Base-by-base conservation (phyloP, 768 basidiomycete species). In the Leccinum fibrillosum region DNA sequence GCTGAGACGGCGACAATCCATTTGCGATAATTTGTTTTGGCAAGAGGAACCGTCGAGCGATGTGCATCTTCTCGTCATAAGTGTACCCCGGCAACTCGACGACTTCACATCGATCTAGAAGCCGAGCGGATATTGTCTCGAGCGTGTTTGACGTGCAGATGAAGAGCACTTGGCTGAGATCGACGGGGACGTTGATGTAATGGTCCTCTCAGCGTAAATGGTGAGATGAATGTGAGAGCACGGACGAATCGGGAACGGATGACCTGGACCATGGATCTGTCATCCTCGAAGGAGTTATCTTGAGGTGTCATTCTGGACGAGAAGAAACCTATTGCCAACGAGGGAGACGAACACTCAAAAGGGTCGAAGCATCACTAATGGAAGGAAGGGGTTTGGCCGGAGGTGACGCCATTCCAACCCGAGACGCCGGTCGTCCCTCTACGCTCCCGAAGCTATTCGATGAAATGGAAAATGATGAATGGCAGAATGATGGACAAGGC, bases 91-190 rank as follows among this genome's bases (percentile, higher is more conserved):
- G 86, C 2, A 95, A 74, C 45, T 92, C 86, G 35, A 96, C 86
- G 48, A 93, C 78, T 66, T 98, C 94, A 66, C 93, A 94, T 42
- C 94, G 85, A 72, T 97, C 94, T 9, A 94, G 74, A 2, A 98
- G 78, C 0, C 94, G 93, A 0, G 87, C 84, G 5, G 91, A 87
- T 60, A 97, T 96, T 0, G 92, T 93, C 39, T 94, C 92, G 11
- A 95, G 82, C 0, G 87, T 82, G 69, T 97, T 97, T 34, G 94
- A 90, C 0, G 95, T 96, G 64, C 93, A 95, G 61, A 97, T 90
- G 73, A 97, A 96, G 21, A 96, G 78, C 13, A 95, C 86, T 67
- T 91, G 92, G 55, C 88, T 89, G 52, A 96, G 80, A 64, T 95
- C 92, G 53, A 95, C 82, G 2, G 92, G 92, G 10, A 91, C 86